phyloP scores from a whole-genome alignment of 805 yeast species.

The Cyberlindnera americana region DNA sequence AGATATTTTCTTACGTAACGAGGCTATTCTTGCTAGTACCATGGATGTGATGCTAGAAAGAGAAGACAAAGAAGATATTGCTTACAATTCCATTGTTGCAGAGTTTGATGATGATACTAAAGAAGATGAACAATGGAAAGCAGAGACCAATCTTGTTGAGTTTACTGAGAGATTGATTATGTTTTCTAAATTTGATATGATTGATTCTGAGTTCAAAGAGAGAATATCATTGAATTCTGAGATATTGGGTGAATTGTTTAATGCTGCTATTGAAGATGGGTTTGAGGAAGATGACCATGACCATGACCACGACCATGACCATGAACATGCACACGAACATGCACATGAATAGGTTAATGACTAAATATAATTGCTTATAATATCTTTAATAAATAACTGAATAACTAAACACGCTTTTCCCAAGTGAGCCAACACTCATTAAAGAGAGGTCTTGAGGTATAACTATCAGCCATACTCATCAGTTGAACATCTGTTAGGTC shows the following conservation, averaged over 20 bases:
- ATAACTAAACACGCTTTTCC: constrained; percentile 9
- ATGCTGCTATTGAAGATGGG: constrained; percentile 9
- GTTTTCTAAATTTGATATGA: constrained; percentile 33
- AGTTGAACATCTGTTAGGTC: constrained; percentile 38
- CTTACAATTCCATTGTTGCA: constrained; percentile 25
- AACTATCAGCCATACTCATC: constrained; percentile 56
- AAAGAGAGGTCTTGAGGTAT: constrained; percentile 48
- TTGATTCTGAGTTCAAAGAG: constrained; percentile 25
- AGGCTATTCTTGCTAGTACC: constrained; percentile 40
- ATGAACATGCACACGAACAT: neutral
- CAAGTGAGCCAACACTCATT: constrained; percentile 49
- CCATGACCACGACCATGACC: neutral
- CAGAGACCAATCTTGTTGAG: constrained; percentile 41
- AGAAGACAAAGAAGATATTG: constrained; percentile 49
- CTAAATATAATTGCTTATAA: too few species aligned
- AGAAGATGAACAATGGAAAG: constrained; percentile 30
- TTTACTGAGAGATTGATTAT: constrained; percentile 37
- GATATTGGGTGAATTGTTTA: constrained; percentile 32
- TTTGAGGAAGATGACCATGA: neutral
- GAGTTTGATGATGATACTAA: constrained; percentile 18
- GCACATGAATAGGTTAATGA: neutral
- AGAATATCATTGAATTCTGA: constrained; percentile 38
- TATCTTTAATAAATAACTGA: too few species aligned
- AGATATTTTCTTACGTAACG: constrained; percentile 46
- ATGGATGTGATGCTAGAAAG: constrained; percentile 43